phyloP scores from a whole-genome alignment of 768 basidiomycete genomes.

The Termitomyces sp. region DNA sequence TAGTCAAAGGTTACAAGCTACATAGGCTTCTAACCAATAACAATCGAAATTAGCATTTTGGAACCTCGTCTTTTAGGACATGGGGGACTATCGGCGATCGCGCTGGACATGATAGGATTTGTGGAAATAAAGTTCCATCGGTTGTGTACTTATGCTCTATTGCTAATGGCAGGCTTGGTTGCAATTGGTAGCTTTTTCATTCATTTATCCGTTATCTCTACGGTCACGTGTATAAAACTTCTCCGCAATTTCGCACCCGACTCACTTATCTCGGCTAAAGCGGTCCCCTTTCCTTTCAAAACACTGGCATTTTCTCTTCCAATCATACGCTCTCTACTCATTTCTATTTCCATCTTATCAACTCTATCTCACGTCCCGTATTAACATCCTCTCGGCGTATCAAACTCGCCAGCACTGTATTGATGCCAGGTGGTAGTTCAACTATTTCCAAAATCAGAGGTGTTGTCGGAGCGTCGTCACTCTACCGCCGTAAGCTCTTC shows the following conservation, averaged over 20 bases:
- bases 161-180: too few species aligned
- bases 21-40: too few species aligned
- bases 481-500: slow-evolving; percentile 11
- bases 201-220: slow-evolving; percentile 9
- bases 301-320: not conserved
- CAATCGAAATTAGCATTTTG: too few species aligned
- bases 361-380: not conserved
- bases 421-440: slow-evolving; percentile 6
- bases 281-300: not conserved
- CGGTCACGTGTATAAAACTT: slow-evolving; percentile 5
- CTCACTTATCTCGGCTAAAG: slow-evolving; percentile 16
- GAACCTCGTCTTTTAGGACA: too few species aligned
- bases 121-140: too few species aligned
- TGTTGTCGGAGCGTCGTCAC: not conserved
- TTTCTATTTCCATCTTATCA: not conserved
- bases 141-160: too few species aligned
- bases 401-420: not conserved
- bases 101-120: too few species aligned
- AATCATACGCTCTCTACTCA: not conserved
- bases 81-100: too few species aligned
- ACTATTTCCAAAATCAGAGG: slow-evolving; percentile 1
- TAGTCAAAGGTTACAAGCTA: too few species aligned
- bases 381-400: not conserved
- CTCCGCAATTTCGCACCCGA: not conserved
- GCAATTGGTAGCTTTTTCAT: too few species aligned